These are phyloP conservation scores for Monosporascus sp. DNA, from an alignment of 2,329 filamentous ascomycete species.

Conservation along the genomic window DNA sequence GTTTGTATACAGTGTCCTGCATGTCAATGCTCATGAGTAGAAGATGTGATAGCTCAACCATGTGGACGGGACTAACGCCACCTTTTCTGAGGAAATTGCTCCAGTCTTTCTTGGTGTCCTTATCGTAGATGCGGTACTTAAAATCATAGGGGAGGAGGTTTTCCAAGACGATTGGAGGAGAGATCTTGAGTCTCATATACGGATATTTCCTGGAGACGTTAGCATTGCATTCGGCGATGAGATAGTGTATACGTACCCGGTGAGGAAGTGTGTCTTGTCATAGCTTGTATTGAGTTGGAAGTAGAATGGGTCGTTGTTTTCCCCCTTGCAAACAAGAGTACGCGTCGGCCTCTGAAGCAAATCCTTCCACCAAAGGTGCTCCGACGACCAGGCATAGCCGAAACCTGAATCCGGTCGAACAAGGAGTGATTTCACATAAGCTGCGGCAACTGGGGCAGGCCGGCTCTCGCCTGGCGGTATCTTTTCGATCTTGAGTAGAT, in stretches of 20 bases:
- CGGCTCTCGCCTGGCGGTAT: constrained; percentile 86
- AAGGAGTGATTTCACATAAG: constrained; percentile 81
- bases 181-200: constrained; percentile 88
- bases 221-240: constrained; percentile 13
- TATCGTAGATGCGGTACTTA: constrained; percentile 98
- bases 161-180: constrained; percentile 87
- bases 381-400: constrained; percentile 90
- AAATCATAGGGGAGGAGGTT: constrained; percentile 96
- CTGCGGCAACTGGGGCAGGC: constrained; percentile 87
- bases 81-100: constrained; percentile 96
- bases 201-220: constrained; percentile 65
- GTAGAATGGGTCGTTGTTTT: constrained; percentile 86
- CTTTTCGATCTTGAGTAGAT: constrained; percentile 96
- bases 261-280: constrained; percentile 77
- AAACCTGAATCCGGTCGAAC: constrained; percentile 92
- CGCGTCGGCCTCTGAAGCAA: constrained; percentile 77
- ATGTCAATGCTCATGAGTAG: constrained; percentile 90
- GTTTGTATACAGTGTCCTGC: constrained; percentile 91
- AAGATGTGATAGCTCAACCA: constrained; percentile 91
- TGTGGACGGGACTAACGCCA: constrained; percentile 93
- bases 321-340: constrained; percentile 83
- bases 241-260: constrained; percentile 47
- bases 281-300: constrained; percentile 90
- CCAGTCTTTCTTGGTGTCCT: constrained; percentile 98
- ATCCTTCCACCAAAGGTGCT: constrained; percentile 89